Evolutionary conservation across 257 asterid genomes (phyloP).

Genomic region (Forsythia viridissima): DNA sequence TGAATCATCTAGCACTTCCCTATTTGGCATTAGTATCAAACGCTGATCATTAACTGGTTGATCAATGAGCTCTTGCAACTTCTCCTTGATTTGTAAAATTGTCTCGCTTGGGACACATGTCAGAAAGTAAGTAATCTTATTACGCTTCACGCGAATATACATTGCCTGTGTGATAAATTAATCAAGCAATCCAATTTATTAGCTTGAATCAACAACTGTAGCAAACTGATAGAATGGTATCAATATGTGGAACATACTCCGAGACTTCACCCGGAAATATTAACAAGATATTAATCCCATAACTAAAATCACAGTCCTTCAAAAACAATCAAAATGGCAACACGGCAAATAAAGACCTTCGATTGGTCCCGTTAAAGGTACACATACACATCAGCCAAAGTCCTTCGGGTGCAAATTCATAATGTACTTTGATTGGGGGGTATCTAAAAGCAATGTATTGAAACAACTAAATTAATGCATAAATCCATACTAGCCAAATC

Average conservation of each 20-base stretch:
- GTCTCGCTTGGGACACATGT: constrained; percentile 89
- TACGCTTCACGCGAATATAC: constrained; percentile 94
- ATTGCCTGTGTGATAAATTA: constrained; percentile 53
- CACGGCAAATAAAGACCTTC: not conserved
- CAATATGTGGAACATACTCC: not conserved
- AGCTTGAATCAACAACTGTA: constrained; percentile 7
- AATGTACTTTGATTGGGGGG: not conserved
- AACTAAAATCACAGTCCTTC: not conserved
- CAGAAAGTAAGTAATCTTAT: constrained; percentile 81
- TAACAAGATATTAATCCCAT: not conserved
- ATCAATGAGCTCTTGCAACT: constrained; percentile 76
- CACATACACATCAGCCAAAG: constrained; percentile 9
- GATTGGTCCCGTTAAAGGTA: not conserved
- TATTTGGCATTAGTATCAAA: constrained; percentile 53
- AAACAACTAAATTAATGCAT: not conserved
- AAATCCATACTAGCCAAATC: not conserved
- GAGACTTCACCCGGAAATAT: not conserved
- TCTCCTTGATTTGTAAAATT: constrained; percentile 72
- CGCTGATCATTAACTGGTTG: constrained; percentile 75
- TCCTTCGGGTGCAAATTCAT: constrained; percentile 2
- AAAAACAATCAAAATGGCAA: constrained; percentile 8
- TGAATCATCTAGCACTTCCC: constrained; percentile 71
- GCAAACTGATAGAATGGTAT: constrained; percentile 5
- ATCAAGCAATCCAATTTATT: constrained; percentile 13
- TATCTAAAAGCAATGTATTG: not conserved